Conservation (phyloP, 768 basidiomycete species). For the Infundibulicybe gibba region DNA sequence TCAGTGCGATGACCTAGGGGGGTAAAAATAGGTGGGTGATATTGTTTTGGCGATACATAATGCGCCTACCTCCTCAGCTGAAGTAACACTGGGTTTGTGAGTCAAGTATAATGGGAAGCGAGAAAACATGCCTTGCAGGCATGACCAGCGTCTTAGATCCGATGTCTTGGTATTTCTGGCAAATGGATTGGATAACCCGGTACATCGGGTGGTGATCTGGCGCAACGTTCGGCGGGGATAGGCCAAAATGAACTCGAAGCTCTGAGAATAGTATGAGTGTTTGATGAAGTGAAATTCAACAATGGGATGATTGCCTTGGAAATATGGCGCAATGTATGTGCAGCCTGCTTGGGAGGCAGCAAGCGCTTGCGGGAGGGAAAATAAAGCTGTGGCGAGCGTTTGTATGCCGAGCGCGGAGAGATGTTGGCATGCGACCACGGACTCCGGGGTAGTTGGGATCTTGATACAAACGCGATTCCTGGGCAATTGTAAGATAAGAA, state of each 20-base stretch:
- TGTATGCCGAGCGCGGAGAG: conserved; percentile 43
- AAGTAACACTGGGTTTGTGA: conserved; percentile 28
- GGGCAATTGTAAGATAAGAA: neutral
- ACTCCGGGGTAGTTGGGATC: conserved; percentile 52
- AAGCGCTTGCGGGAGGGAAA: conserved; percentile 51
- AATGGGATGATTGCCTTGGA: conserved; percentile 44
- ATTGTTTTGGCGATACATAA: neutral
- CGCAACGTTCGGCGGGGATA: conserved; percentile 32
- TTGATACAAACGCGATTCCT: conserved; percentile 55
- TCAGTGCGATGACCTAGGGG: conserved; percentile 35
- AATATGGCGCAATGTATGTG: conserved; percentile 51
- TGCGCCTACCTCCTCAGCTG: conserved; percentile 29
- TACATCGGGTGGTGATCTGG: conserved; percentile 39
- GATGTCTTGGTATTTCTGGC: conserved; percentile 29
- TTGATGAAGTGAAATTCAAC: neutral
- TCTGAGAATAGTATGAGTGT: conserved; percentile 20
- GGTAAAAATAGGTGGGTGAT: neutral
- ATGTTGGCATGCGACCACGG: conserved; percentile 43
- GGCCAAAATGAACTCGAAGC: conserved; percentile 44
- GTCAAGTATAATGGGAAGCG: neutral
- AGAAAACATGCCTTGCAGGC: conserved; percentile 39
- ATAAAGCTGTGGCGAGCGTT: conserved; percentile 52
- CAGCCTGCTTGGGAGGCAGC: conserved; percentile 53
- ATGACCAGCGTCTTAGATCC: conserved; percentile 39
- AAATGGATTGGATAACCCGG: conserved; percentile 32